These are phyloP conservation scores for Tylopilus plumbeoviolaceoides DNA, from an alignment of 768 basidiomycete species.

Conservation along the genomic window DNA sequence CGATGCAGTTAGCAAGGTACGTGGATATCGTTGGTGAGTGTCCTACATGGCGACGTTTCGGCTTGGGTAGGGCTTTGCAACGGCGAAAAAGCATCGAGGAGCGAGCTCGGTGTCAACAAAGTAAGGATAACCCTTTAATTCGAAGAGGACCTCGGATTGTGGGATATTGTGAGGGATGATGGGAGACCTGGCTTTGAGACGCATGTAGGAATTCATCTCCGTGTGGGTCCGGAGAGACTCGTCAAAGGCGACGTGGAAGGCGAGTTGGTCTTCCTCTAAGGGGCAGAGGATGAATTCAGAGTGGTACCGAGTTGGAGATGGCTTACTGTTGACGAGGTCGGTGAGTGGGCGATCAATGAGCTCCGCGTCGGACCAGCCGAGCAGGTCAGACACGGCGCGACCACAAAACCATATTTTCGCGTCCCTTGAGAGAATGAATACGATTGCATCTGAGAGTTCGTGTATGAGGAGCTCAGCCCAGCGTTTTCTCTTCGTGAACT, in stretches of 20 bases:
- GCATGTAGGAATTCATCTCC: slow-evolving; percentile 57
- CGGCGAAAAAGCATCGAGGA: slow-evolving; percentile 65
- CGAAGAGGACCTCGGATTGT: slow-evolving; percentile 57
- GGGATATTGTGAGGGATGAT: slow-evolving; percentile 22
- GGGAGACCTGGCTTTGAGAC: slow-evolving; percentile 49
- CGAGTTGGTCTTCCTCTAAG: slow-evolving; percentile 53
- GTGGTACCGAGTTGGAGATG: slow-evolving; percentile 11
- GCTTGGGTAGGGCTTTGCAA: slow-evolving; percentile 75
- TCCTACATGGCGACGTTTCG: slow-evolving; percentile 67
- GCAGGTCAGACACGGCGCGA: slow-evolving; percentile 60
- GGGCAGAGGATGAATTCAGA: background rate
- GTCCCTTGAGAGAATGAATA: slow-evolving; percentile 61
- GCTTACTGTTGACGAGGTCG: slow-evolving; percentile 60
- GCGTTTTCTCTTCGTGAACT: slow-evolving; percentile 83
- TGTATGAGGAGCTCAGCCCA: slow-evolving; percentile 80
- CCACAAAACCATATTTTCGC: slow-evolving; percentile 69
- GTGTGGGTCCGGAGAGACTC: slow-evolving; percentile 45
- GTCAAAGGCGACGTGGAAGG: slow-evolving; percentile 47
- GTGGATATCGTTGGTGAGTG: background rate
- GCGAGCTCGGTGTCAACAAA: slow-evolving; percentile 35
- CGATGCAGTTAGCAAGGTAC: background rate
- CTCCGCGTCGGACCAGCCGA: slow-evolving; percentile 76
- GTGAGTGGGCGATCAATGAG: slow-evolving; percentile 63
- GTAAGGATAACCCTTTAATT: slow-evolving; percentile 65
- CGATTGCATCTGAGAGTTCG: slow-evolving; percentile 71